Evolutionary conservation across 192 early-diverging fungal genomes (phyloP), one percentile per base, ranked within the genome.

Genomic region (Backusella morwellensis): DNA sequence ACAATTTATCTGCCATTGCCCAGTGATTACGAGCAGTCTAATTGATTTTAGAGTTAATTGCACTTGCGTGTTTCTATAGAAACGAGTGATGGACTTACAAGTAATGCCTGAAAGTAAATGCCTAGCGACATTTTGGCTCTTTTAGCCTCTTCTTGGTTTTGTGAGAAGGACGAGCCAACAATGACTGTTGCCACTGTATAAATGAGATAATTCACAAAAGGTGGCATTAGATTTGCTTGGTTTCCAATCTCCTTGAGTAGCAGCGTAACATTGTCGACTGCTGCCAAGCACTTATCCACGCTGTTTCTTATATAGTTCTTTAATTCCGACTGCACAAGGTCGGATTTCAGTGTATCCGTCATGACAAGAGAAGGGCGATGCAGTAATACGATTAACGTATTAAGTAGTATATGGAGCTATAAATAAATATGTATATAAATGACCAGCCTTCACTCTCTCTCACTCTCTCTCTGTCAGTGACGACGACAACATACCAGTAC

Each of bases 1-100:
- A 87, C n/a, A 88, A 79, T 66, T 86, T 89, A 35, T 83, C 84
- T 4, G 86, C 84, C 79, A 86, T 89, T 4, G 84, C 83, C 88
- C 88, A 89, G 32, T 83, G 83, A 35, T 79, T 71, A 50, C 79
- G 75, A 83, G 88, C 84, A 17, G 66, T 78, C 70, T 81, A 36
- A 36, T 34, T 12, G 26, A 6, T 19, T 72, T 47, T 29, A 15
- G 11, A 26, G 9, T 71, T 7, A 71, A 38, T 26, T 3, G 0
- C 11, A 63, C 26, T 23, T 29, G 26, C 29, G 2, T 29, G 3
- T 59, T 26, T 29, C 21, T 40, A 3, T 40, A 40, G 21, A 54
- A 19, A 26, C 6, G 4, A 38, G n/a, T 29, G 2, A 42, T 11
- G 17, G 8, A 36, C 77, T 69, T 81, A 81, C 79, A 56, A 81